Evolutionary conservation across 495 filamentous ascomycete genomes (phyloP), one percentile per base, ranked within the genome.

Genomic region (Bombardia bombarda): DNA sequence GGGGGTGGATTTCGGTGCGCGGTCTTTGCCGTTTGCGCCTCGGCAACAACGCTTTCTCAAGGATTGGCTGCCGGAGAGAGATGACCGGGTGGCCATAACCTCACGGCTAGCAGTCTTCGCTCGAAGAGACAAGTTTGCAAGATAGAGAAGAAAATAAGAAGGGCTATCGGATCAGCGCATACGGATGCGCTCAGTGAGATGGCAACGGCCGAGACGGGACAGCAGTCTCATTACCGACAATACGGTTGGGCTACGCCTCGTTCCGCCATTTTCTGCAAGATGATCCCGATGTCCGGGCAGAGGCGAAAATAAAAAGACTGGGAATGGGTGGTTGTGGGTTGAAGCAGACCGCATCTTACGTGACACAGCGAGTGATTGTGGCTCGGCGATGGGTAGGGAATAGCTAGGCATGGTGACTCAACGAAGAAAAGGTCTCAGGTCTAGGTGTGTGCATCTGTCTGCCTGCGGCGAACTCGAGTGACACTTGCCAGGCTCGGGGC

Each of bases 391-490:
- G 7, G 5, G 32, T 17, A 14, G n/a, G 7, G 7, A 33, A 39
- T 19, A 19, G 25, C 31, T 17, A 45, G 34, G 39, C 49, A 40
- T 44, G 44, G 35, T 42, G 32, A 49, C 24, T 49, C 41, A 45
- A 40, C 19, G 20, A 32, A n/a, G n/a, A n/a, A 18, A 32, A 38
- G 38, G 42, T 38, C 38, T 38, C 35, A n/a, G 18, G 40, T 38
- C n/a, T 32, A 13, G 16, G 16, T 21, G 42, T 16, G 7, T 10
- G 20, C 10, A 20, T 17, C 16, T 32, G 25, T 28, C 46, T 49
- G 45, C 36, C 43, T 50, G 37, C 10, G 42, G 34, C 38, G 34
- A n/a, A n/a, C 40, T 50, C 46, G 51, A 36, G 51, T 53, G 47
- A 51, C 51, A 51, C 51, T 50, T 50, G 47, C 42, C 51, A 32